phyloP scores from a whole-genome alignment of 371 early-diverging fungal genomes.

The Fennellomyces sp. region DNA sequence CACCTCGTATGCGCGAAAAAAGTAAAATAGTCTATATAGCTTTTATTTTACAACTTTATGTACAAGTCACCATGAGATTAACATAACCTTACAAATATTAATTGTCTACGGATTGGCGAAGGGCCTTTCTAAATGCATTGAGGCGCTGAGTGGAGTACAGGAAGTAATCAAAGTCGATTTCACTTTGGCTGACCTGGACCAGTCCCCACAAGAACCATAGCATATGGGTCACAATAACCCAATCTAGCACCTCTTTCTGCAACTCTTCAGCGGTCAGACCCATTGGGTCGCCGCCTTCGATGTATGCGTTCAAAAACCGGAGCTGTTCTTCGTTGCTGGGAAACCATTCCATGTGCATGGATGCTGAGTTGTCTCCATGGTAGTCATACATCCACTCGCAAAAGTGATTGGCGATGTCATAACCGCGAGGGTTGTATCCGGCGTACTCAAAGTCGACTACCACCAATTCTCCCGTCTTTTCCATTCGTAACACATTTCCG shows the following conservation, averaged over 20 bases:
- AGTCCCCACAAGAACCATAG: conserved; percentile 88
- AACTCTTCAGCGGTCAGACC: conserved; percentile 16
- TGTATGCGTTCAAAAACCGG: conserved; percentile 68
- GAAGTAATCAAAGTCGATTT: conserved; percentile 86
- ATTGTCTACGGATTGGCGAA: no score
- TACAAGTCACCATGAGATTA: no score
- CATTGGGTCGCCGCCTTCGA: conserved; percentile 31
- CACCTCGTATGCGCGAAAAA: background rate
- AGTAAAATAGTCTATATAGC: background rate
- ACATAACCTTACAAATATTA: no score
- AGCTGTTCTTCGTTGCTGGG: conserved; percentile 63
- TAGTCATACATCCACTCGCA: conserved; percentile 91
- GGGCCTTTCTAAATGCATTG: conserved; percentile 34
- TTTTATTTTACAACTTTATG: background rate
- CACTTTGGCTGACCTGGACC: conserved; percentile 74
- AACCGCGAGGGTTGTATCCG: conserved; percentile 83
- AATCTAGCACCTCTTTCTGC: conserved; percentile 41
- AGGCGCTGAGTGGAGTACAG: conserved; percentile 71
- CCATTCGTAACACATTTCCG: conserved; percentile 75
- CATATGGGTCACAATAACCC: conserved; percentile 70
- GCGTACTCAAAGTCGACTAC: conserved; percentile 89
- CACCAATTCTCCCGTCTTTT: conserved; percentile 58
- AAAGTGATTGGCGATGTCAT: conserved; percentile 89
- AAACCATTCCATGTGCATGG: conserved; percentile 45
- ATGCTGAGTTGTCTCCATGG: conserved; percentile 58